These are phyloP conservation scores for Boechera divaricarpa DNA, from an alignment of 345 rosid genomes.

Conservation along the genomic window DNA sequence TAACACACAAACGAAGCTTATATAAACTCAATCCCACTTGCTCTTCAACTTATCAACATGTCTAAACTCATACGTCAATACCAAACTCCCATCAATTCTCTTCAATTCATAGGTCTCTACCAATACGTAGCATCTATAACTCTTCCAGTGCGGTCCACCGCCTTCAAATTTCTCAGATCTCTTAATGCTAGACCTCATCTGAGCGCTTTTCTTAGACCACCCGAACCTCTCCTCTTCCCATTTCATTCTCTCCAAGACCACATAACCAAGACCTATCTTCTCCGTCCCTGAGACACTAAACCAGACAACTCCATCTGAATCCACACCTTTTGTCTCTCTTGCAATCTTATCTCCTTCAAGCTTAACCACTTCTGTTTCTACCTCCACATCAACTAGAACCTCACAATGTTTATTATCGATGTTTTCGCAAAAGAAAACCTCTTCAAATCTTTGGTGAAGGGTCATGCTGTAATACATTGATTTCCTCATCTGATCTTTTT, in stretches of 20 bases:
- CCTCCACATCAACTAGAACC: conserved; percentile 48
- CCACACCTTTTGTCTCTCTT: conserved; percentile 25
- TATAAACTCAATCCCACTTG: conserved; percentile 50
- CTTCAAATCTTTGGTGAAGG: conserved; percentile 68
- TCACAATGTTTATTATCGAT: background rate
- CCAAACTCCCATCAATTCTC: conserved; percentile 61
- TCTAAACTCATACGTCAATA: conserved; percentile 55
- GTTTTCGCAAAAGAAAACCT: conserved; percentile 49
- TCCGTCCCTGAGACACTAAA: conserved; percentile 36
- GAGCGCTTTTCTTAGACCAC: conserved; percentile 44
- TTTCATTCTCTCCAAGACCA: conserved; percentile 63
- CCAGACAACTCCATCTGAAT: conserved; percentile 55
- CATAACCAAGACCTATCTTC: conserved; percentile 55
- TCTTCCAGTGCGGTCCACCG: conserved; percentile 51
- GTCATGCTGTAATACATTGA: conserved; percentile 66
- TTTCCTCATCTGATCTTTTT: conserved; percentile 50
- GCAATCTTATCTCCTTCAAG: conserved; percentile 47
- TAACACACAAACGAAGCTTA: background rate
- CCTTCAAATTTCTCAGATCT: conserved; percentile 44
- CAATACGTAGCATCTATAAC: conserved; percentile 57
- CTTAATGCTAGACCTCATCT: conserved; percentile 41
- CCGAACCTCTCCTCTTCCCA: conserved; percentile 67
- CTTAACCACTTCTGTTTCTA: conserved; percentile 50
- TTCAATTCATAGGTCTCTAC: conserved; percentile 68
- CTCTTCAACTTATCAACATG: conserved; percentile 52